Conservation (phyloP, 2,329 filamentous ascomycete species). For the Magnaporthiopsis rhizophila region DNA sequence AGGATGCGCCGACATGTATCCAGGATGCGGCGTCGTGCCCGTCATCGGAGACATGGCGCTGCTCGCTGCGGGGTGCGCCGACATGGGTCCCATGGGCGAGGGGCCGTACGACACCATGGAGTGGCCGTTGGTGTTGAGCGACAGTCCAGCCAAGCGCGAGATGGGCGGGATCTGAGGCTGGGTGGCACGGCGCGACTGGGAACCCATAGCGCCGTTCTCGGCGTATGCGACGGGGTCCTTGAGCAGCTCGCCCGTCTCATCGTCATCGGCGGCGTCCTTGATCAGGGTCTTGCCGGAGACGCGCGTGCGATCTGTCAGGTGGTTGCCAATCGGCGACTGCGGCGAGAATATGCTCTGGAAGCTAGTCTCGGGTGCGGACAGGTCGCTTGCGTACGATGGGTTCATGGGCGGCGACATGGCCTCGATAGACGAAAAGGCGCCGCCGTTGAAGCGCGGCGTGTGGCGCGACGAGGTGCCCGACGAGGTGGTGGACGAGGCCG, state of each 20-base stretch:
- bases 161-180: slow-evolving; percentile 61
- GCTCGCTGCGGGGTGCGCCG: slow-evolving; percentile 25
- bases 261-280: slow-evolving; percentile 58
- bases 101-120: slow-evolving; percentile 41
- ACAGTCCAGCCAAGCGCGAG: slow-evolving; percentile 59
- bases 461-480: slow-evolving; percentile 41
- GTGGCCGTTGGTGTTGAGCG: slow-evolving; percentile 57
- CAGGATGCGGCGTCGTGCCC: slow-evolving; percentile 17
- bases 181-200: slow-evolving; percentile 52
- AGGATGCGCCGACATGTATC: slow-evolving; percentile 30
- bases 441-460: slow-evolving; percentile 51
- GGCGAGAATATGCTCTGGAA: slow-evolving; percentile 63
- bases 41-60: slow-evolving; percentile 48
- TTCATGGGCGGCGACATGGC: slow-evolving; percentile 54
- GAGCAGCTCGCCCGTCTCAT: slow-evolving; percentile 64
- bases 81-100: slow-evolving; percentile 26
- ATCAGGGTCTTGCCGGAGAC: slow-evolving; percentile 65
- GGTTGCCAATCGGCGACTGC: slow-evolving; percentile 64
- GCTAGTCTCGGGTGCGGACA: slow-evolving; percentile 48
- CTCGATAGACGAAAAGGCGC: slow-evolving; percentile 53
- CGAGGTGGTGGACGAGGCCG: slow-evolving; percentile 33
- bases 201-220: slow-evolving; percentile 52
- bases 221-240: slow-evolving; percentile 67
- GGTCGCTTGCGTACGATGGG: slow-evolving; percentile 45
- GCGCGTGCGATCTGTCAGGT: slow-evolving; percentile 52